phyloP scores from a whole-genome alignment of 441 rosid species.

The Jatropha multifida region DNA sequence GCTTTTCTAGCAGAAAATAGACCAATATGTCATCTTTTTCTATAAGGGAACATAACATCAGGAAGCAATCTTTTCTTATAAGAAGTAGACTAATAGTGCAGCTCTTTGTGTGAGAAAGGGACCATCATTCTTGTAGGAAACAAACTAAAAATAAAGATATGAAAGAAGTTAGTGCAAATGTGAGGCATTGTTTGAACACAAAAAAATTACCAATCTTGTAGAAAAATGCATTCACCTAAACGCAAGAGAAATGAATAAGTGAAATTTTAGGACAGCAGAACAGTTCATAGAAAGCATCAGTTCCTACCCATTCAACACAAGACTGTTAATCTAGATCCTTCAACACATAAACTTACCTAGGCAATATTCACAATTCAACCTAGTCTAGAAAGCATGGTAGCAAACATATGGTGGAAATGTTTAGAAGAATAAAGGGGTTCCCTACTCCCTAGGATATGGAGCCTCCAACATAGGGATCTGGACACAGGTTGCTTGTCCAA shows the following conservation, averaged over 20 bases:
- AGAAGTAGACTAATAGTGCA: not conserved
- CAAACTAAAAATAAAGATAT: not conserved
- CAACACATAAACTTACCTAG: not conserved
- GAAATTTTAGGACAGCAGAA: not conserved
- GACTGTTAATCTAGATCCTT: not conserved
- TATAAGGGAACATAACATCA: not conserved
- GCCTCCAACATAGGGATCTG: not conserved
- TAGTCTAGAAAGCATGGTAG: not conserved
- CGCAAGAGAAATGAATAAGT: not conserved
- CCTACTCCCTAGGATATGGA: not conserved
- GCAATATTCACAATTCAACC: not conserved
- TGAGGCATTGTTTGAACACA: not conserved
- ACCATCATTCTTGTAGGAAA: not conserved
- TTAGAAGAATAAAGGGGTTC: not conserved
- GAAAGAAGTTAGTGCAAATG: not conserved
- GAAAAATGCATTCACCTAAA: not conserved
- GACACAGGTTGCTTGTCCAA: too few relatives aligned
- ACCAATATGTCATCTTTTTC: not conserved
- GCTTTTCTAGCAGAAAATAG: constrained; percentile 2
- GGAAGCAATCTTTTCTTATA: not conserved
- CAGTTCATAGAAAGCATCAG: not conserved
- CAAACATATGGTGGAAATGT: not conserved
- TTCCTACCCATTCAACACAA: not conserved
- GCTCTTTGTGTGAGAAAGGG: not conserved
- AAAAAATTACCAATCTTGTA: not conserved